Conservation (phyloP, 2,329 filamentous ascomycete species). For the Verticillium dahliae region DNA sequence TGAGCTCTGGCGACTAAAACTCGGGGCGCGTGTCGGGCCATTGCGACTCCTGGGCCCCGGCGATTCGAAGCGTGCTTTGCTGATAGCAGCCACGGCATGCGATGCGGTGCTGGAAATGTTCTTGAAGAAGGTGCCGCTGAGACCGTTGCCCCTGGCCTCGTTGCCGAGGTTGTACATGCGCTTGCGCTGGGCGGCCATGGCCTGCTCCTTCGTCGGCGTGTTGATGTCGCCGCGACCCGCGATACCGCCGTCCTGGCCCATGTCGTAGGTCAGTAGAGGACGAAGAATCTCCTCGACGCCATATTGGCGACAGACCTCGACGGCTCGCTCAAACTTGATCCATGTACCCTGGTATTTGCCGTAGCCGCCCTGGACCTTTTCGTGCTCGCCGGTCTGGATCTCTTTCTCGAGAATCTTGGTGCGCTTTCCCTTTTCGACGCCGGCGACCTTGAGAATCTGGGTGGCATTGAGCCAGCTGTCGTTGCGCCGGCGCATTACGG, state of each 20-base stretch:
- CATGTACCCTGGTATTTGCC: constrained; percentile 99
- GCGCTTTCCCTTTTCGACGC: constrained; percentile 94
- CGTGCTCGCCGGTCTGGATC: constrained; percentile 90
- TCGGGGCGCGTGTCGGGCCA: constrained; percentile 59
- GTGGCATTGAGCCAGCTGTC: constrained; percentile 98
- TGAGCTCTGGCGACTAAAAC: constrained; percentile 65
- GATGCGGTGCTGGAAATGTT: constrained; percentile 93
- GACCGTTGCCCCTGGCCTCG: constrained; percentile 60
- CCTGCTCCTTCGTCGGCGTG: constrained; percentile 96
- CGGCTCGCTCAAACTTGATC: constrained; percentile 88
- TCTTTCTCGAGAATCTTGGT: constrained; percentile 98
- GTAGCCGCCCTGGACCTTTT: constrained; percentile 97
- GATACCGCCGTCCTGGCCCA: constrained; percentile 66
- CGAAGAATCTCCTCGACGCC: constrained; percentile 70
- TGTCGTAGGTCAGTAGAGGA: constrained; percentile 73
- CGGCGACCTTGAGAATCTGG: constrained; percentile 95
- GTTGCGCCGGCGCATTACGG: constrained; percentile 90
- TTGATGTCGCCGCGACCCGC: constrained; percentile 73
- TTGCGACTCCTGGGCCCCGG: constrained; percentile 63
- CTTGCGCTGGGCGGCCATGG: constrained; percentile 93
- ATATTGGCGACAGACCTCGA: constrained; percentile 82
- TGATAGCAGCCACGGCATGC: constrained; percentile 90
- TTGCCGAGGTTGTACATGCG: constrained; percentile 75
- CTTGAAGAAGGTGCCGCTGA: constrained; percentile 88
- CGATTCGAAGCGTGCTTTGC: constrained; percentile 90